Percentiles rank a stretch among this genome's conserved stretches.
phyloP scores from a whole-genome alignment of 805 yeast genomes.

The Candida vartiovaarae region DNA sequence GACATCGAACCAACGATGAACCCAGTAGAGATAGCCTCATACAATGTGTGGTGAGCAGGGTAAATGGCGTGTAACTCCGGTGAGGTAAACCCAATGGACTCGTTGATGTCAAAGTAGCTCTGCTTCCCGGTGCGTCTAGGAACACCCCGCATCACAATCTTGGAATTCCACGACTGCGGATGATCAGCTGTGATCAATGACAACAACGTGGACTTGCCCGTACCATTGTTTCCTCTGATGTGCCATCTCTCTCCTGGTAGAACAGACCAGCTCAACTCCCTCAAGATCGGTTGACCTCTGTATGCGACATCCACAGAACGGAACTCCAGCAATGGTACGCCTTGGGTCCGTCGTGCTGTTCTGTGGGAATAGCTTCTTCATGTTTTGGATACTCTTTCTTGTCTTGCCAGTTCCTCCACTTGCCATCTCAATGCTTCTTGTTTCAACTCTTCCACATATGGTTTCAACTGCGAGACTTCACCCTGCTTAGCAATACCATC shows the following conservation, averaged over 20 bases:
- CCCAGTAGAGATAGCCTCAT: slow-evolving; percentile 65
- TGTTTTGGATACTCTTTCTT: slow-evolving; percentile 12
- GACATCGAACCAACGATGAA: slow-evolving; percentile 57
- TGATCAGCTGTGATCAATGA: slow-evolving; percentile 89
- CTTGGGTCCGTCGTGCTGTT: slow-evolving; percentile 6
- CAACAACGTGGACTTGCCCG: slow-evolving; percentile 86
- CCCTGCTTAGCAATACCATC: slow-evolving; percentile 51
- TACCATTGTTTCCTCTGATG: slow-evolving; percentile 81
- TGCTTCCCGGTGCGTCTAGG: slow-evolving; percentile 68
- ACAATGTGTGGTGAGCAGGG: slow-evolving; percentile 48
- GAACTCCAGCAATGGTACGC: slow-evolving; percentile 39
- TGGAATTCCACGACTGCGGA: slow-evolving; percentile 89
- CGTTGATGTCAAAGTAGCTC: slow-evolving; percentile 73
- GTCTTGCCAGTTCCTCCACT: slow-evolving; percentile 6
- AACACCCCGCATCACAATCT: slow-evolving; percentile 54
- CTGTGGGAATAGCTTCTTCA: slow-evolving; percentile 14
- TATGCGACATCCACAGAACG: slow-evolving; percentile 59
- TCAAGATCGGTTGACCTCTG: slow-evolving; percentile 51
- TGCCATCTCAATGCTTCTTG: slow-evolving; percentile 14
- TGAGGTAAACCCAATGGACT: slow-evolving; percentile 75
- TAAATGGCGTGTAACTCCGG: slow-evolving; percentile 92
- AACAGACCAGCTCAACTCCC: slow-evolving; percentile 59
- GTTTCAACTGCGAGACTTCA: slow-evolving; percentile 22
- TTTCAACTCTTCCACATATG: slow-evolving; percentile 18
- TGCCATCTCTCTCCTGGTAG: slow-evolving; percentile 80